A percentile compares a stretch with the other conserved stretches of the same genome.
These are phyloP conservation scores for Hyphopichia pseudoburtonii DNA, from an alignment of 1,139 yeast genomes.

Conservation along the genomic window DNA sequence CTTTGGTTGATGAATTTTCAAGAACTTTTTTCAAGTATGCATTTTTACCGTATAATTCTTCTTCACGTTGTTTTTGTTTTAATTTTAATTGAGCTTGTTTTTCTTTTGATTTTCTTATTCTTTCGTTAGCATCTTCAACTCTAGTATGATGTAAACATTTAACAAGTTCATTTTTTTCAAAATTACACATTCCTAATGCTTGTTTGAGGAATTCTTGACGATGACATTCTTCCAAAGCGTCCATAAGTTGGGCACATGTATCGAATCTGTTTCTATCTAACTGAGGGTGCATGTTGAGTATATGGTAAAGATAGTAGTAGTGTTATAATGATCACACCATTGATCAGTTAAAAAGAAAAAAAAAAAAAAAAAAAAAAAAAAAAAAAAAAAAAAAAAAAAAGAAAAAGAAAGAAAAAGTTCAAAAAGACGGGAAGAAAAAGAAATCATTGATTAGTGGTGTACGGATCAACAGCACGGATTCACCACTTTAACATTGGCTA, in stretches of 20 bases:
- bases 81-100: slow-evolving; percentile 55
- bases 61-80: slow-evolving; percentile 62
- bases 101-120: slow-evolving; percentile 57
- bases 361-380: no score
- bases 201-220: slow-evolving; percentile 65
- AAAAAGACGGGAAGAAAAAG: neutral
- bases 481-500: no score
- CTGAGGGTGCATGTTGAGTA: slow-evolving; percentile 50
- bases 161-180: slow-evolving; percentile 74
- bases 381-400: no score
- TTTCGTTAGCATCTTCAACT: slow-evolving; percentile 61
- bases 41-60: slow-evolving; percentile 80
- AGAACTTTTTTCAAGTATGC: slow-evolving; percentile 67
- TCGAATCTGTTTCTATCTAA: slow-evolving; percentile 46
- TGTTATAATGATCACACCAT: no score
- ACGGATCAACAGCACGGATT: no score
- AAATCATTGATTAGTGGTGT: no score
- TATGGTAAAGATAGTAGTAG: no score
- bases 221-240: slow-evolving; percentile 90
- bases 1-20: no score
- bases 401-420: neutral
- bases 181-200: slow-evolving; percentile 85
- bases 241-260: slow-evolving; percentile 76
- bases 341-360: neutral
- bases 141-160: slow-evolving; percentile 81